phyloP scores from a whole-genome alignment of 345 rosid species.

The Ceriops tagal region DNA sequence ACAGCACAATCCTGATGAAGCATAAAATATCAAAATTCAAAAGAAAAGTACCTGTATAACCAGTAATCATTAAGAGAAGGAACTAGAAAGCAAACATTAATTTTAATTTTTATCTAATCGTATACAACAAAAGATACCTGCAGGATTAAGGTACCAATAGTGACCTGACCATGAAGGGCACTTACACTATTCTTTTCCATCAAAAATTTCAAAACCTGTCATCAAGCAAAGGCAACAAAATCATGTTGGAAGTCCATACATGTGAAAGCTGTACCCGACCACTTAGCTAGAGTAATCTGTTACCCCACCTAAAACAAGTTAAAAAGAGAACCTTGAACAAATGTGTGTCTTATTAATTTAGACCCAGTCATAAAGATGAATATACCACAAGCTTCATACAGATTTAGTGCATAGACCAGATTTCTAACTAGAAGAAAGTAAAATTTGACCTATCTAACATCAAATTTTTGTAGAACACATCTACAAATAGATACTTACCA shows the following conservation, averaged over 20 bases:
- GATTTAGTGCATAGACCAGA: neutral
- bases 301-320: neutral
- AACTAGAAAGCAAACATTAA: neutral
- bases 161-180: constrained; percentile 87
- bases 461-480: neutral
- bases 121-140: constrained; percentile 45
- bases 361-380: too few relatives aligned
- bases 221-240: constrained; percentile 1
- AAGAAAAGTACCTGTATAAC: neutral
- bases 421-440: neutral
- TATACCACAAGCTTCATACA: neutral
- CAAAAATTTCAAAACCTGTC: constrained; percentile 77
- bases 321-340: neutral
- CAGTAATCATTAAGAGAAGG: neutral
- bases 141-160: constrained; percentile 81
- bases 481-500: constrained; percentile 44
- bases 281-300: too few relatives aligned
- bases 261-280: too few relatives aligned
- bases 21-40: constrained; percentile 4
- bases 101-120: constrained; percentile 28
- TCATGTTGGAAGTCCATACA: constrained; percentile 22
- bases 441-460: neutral
- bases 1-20: constrained; percentile 79
- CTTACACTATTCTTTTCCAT: constrained; percentile 77
- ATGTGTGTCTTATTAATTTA: neutral